Conservation (phyloP, 208 protist genomes). For the Endotrypanum monterogeii region DNA sequence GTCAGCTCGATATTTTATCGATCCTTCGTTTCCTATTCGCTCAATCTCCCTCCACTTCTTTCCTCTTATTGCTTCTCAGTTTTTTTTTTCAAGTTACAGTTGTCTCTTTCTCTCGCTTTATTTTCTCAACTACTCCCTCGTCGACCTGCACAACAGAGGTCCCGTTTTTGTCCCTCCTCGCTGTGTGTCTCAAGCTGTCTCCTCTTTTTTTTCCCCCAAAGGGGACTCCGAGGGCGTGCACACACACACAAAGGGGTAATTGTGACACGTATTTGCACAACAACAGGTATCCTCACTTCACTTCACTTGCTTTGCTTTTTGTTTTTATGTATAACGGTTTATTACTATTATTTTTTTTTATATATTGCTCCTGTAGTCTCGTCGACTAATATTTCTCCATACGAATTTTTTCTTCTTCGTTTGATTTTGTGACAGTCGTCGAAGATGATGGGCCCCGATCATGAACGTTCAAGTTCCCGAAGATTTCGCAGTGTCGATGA, state of each 20-base stretch:
- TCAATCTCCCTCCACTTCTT: too few species aligned
- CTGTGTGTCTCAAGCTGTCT: neutral
- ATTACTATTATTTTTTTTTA: too few species aligned
- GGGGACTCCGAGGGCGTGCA: neutral
- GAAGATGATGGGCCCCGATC: constrained; percentile 21
- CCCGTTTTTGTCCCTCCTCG: neutral
- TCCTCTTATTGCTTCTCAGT: too few species aligned
- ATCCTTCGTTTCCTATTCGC: too few species aligned
- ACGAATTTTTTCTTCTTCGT: too few species aligned
- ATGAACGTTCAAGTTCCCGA: constrained; percentile 10
- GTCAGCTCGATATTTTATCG: too few species aligned
- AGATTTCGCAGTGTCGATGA: constrained; percentile 37
- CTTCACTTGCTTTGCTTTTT: too few species aligned
- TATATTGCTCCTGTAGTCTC: too few species aligned
- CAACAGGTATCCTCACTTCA: neutral
- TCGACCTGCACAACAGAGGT: neutral
- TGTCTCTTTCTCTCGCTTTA: too few species aligned
- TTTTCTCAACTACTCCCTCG: too few species aligned
- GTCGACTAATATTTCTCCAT: neutral
- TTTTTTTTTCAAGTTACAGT: too few species aligned
- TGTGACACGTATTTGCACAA: neutral
- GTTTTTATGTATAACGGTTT: too few species aligned
- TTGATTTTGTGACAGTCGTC: neutral
- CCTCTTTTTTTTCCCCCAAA: neutral
- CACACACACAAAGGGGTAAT: neutral